phyloP scores from a whole-genome alignment of 2,329 filamentous ascomycete genomes.

The Fusarium citri region DNA sequence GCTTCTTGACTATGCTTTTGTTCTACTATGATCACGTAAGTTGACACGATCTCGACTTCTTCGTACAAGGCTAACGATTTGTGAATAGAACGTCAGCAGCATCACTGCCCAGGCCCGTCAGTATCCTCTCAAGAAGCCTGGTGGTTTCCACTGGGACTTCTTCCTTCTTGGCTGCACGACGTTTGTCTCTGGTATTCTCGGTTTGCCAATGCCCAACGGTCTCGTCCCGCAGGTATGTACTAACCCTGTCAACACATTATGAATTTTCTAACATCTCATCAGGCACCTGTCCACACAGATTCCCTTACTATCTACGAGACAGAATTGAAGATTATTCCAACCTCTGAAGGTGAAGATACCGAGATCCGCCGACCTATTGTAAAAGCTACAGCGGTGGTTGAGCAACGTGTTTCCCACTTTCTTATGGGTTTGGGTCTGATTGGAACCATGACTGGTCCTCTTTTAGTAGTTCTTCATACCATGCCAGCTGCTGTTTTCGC shows the following conservation, averaged over 20 bases:
- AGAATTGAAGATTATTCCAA: neutral
- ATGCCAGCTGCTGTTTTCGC: constrained; percentile 2
- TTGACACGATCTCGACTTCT: neutral
- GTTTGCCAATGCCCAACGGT: neutral
- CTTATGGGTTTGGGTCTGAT: constrained; percentile 1
- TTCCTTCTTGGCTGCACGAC: constrained; percentile 2
- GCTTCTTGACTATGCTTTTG: constrained; percentile 3
- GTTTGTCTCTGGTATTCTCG: constrained; percentile 1
- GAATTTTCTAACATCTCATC: rapidly evolving
- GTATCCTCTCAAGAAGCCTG: constrained; percentile 3
- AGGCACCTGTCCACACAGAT: constrained; percentile 5
- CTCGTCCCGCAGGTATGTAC: neutral
- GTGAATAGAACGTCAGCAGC: neutral
- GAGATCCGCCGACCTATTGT: neutral
- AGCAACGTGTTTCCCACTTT: constrained; percentile 1
- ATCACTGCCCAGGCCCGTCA: constrained; percentile 4
- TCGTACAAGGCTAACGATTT: neutral
- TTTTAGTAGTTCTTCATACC: neutral
- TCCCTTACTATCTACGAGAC: constrained; percentile 1
- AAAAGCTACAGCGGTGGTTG: constrained; percentile 1
- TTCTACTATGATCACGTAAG: constrained; percentile 8
- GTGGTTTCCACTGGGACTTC: constrained; percentile 10
- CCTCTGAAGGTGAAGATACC: neutral
- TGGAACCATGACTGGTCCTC: constrained; percentile 3
- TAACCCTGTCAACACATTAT: rapidly evolving